Base-by-base conservation (phyloP, 176 grass and related monocot genomes). In the Chloris gayana region DNA sequence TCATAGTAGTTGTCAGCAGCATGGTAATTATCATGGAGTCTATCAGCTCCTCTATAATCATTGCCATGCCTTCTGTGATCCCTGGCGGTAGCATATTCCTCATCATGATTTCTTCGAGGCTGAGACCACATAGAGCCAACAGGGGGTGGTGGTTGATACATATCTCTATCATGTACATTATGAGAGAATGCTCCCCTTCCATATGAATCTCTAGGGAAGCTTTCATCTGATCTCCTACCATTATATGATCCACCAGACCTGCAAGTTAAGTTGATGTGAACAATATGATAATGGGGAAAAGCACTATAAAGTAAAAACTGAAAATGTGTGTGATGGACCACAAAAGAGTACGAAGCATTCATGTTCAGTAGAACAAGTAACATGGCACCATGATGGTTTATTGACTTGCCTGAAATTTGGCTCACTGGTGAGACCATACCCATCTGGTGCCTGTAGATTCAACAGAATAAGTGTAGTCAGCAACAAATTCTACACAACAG, bases 401-500 rank as follows among this genome's bases (percentile, higher is more conserved):
- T 53, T 25, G 19, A 76, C 77, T 82, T 83, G 93, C 97, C 91
- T 93, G 72, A 85, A 99, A 84, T 93, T 87, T 84, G 89, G 88
- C 72, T 89, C 87, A 82, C 75, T 90, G 73, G 84, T 85, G 59
- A 81, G 54, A 73, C 74, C 87, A 85, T 99, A 99, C 67, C 92
- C 88, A 91, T 96, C 93, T 2, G 84, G 85, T 89, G 93, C 97
- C 97, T 99, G 97, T 99, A 96, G 93, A 96, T 99, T 99, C 87
- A 99, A 99, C 90, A 96, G 97, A 96, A 94, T 98, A 94, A 93
- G 86, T 77, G 38, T 90, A 90, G 93, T 99, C 89, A 99, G 97
- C 88, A 91, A 87, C 75, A 84, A 86, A 85, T 79, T 76, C 85
- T 87, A 95, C 82, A 85, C 85, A 99, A 89, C 89, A 81, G 90